phyloP scores from a whole-genome alignment of 2,329 filamentous ascomycete genomes.

The Pseudogymnoascus sp. region DNA sequence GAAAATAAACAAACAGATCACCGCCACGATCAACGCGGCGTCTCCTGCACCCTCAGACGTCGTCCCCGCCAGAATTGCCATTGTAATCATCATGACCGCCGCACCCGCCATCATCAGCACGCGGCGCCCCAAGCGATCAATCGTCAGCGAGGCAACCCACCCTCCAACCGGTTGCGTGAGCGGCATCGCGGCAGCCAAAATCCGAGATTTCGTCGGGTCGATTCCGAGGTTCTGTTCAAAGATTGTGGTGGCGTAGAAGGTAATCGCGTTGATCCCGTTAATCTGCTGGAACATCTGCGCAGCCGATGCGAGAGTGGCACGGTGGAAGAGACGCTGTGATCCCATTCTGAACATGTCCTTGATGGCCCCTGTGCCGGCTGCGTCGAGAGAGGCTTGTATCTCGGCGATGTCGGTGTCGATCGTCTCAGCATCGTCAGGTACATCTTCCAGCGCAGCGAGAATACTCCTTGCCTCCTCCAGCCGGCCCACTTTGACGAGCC shows the following conservation, averaged over 20 bases:
- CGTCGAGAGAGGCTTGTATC: constrained; percentile 43
- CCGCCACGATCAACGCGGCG: constrained; percentile 11
- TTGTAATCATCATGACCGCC: constrained; percentile 52
- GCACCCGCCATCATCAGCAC: constrained; percentile 64
- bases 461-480: constrained; percentile 33
- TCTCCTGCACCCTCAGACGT: constrained; percentile 21
- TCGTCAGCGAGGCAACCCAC: constrained; percentile 42
- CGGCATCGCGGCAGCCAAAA: constrained; percentile 41
- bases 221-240: constrained; percentile 42
- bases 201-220: constrained; percentile 41
- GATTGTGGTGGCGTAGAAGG: constrained; percentile 41
- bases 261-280: constrained; percentile 34
- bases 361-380: constrained; percentile 43
- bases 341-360: constrained; percentile 39
- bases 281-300: constrained; percentile 45
- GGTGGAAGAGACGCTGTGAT: constrained; percentile 42
- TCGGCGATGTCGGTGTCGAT: constrained; percentile 32
- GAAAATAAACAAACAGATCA: constrained; percentile 21
- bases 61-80: constrained; percentile 46
- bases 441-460: constrained; percentile 29
- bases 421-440: constrained; percentile 29
- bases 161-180: constrained; percentile 16
- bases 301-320: constrained; percentile 40
- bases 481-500: constrained; percentile 31
- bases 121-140: constrained; percentile 61